A percentile compares a stretch with the other conserved stretches of the same genome.
Evolutionary conservation across 2,329 filamentous ascomycete species (phyloP).

Genomic region (Bisporella sp.): DNA sequence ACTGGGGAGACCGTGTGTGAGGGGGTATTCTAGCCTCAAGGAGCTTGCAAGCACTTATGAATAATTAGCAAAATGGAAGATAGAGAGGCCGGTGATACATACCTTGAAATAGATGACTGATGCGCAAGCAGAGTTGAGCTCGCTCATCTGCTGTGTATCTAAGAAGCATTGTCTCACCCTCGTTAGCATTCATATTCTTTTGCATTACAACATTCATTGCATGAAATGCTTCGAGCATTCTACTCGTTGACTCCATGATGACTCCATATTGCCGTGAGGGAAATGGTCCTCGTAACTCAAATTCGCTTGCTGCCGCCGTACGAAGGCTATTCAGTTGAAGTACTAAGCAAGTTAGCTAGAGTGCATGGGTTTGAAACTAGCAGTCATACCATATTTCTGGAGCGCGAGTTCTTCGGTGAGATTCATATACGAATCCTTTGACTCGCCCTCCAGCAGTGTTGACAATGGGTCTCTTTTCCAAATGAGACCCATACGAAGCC

Average conservation of each 20-base stretch:
- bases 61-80: constrained; percentile 8
- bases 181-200: constrained; percentile 67
- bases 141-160: constrained; percentile 74
- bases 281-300: constrained; percentile 83
- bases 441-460: constrained; percentile 54
- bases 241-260: constrained; percentile 72
- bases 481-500: constrained; percentile 89
- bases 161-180: constrained; percentile 76
- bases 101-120: constrained; percentile 72
- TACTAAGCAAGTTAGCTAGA: constrained; percentile 26
- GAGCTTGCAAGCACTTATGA: constrained; percentile 73
- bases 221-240: constrained; percentile 88
- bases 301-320: constrained; percentile 70
- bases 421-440: constrained; percentile 67
- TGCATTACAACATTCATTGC: constrained; percentile 91
- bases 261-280: constrained; percentile 64
- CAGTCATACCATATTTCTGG: constrained; percentile 58
- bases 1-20: constrained; percentile 82
- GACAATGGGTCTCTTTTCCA: constrained; percentile 92
- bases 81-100: not conserved
- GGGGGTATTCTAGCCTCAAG: constrained; percentile 88
- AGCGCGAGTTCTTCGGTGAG: constrained; percentile 83
- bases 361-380: constrained; percentile 11
- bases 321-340: constrained; percentile 69
- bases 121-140: constrained; percentile 73